These are phyloP conservation scores for Lecanicillium sp. DNA, from an alignment of 2,329 filamentous ascomycete genomes.

Conservation along the genomic window DNA sequence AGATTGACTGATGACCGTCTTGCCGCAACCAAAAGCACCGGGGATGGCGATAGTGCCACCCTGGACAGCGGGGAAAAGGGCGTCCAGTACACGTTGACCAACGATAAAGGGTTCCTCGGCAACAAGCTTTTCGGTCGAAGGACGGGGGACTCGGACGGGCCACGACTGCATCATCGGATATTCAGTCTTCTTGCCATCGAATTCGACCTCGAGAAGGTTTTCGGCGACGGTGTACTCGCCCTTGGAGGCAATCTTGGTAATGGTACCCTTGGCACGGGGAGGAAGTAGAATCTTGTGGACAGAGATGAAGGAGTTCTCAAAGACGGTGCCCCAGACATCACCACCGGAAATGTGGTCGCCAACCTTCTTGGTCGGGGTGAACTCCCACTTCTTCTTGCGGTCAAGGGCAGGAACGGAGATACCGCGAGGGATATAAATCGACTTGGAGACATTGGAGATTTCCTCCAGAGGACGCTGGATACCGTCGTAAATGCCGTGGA, in stretches of 20 bases:
- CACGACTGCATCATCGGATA: constrained; percentile 98
- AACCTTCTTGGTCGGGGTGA: constrained; percentile 83
- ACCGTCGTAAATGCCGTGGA: constrained; percentile 99
- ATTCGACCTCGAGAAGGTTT: constrained; percentile 92
- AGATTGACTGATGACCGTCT: constrained; percentile 98
- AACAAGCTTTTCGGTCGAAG: constrained; percentile 83
- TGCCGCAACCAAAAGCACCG: constrained; percentile 96
- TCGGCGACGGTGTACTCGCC: constrained; percentile 91
- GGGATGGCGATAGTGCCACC: constrained; percentile 97
- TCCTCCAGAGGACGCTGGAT: constrained; percentile 90
- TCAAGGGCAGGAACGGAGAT: constrained; percentile 82
- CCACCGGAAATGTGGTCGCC: constrained; percentile 96
- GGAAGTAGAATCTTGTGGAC: constrained; percentile 91
- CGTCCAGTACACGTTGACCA: constrained; percentile 91
- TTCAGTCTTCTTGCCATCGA: constrained; percentile 90
- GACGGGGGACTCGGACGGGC: constrained; percentile 93
- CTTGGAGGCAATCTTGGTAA: constrained; percentile 82
- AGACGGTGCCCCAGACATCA: constrained; percentile 91
- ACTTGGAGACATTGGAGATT: constrained; percentile 68
- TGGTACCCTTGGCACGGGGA: constrained; percentile 81
- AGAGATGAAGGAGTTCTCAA: constrained; percentile 89
- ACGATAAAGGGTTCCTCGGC: constrained; percentile 90
- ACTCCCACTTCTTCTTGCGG: constrained; percentile 92
- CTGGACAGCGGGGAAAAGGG: constrained; percentile 92
- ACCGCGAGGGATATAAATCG: constrained; percentile 96